Conservation (phyloP, 371 early-diverging fungal species). For the Sporodiniella umbellata region DNA sequence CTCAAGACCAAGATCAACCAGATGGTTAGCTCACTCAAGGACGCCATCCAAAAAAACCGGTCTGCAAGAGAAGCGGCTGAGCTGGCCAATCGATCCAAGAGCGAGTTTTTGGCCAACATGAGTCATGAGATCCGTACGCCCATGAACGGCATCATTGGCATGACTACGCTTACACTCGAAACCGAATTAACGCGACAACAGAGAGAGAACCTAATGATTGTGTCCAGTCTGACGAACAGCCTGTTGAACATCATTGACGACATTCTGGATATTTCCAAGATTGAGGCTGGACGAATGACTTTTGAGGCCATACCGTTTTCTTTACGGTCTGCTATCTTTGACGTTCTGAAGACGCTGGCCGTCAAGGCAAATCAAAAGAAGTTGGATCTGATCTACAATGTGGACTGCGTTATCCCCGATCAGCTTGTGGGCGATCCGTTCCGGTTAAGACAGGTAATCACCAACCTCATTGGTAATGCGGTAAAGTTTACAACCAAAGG, state of each 20-base stretch:
- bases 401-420: slow-evolving; percentile 66
- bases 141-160: slow-evolving; percentile 79
- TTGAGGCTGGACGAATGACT: slow-evolving; percentile 77
- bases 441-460: slow-evolving; percentile 76
- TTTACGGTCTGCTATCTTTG: slow-evolving; percentile 63
- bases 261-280: slow-evolving; percentile 81
- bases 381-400: slow-evolving; percentile 57
- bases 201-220: slow-evolving; percentile 72
- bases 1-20: slow-evolving; percentile 77
- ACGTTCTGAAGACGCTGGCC: slow-evolving; percentile 66
- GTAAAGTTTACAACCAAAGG: slow-evolving; percentile 82
- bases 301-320: slow-evolving; percentile 68
- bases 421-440: slow-evolving; percentile 74
- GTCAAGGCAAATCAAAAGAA: slow-evolving; percentile 70
- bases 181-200: slow-evolving; percentile 72
- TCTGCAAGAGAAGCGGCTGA: slow-evolving; percentile 74
- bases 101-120: slow-evolving; percentile 77
- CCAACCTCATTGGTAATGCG: slow-evolving; percentile 85
- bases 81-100: slow-evolving; percentile 70
- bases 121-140: slow-evolving; percentile 77
- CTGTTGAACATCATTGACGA: slow-evolving; percentile 76
- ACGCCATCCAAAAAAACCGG: slow-evolving; percentile 68
- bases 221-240: slow-evolving; percentile 63
- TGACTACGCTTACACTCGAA: slow-evolving; percentile 62
- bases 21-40: slow-evolving; percentile 65